phyloP scores from a whole-genome alignment of 352 stramenopile genomes.

The Phytophthora citricola region DNA sequence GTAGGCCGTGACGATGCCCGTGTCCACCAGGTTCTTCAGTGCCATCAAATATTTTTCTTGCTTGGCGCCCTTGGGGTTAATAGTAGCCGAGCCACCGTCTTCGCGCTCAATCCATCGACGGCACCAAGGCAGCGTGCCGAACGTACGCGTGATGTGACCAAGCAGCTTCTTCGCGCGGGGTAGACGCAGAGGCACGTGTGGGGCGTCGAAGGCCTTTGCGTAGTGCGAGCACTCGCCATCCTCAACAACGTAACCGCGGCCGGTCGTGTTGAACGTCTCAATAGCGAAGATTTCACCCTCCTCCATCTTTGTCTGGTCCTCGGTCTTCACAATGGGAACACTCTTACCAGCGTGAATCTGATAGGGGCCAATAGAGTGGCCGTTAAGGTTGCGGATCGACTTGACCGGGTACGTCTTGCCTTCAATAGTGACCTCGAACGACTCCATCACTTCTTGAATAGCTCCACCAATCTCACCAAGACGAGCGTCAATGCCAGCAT shows the following conservation, averaged over 20 bases:
- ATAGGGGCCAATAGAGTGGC: constrained; percentile 98
- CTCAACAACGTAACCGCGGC: constrained; percentile 90
- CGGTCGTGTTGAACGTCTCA: constrained; percentile 95
- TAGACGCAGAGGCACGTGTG: constrained; percentile 93
- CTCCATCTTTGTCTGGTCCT: constrained; percentile 96
- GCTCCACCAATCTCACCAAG: constrained; percentile 46
- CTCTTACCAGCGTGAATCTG: constrained; percentile 97
- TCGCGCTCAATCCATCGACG: constrained; percentile 96
- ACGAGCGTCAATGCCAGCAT: constrained; percentile 95
- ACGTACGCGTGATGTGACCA: constrained; percentile 98
- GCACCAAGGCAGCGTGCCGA: constrained; percentile 99
- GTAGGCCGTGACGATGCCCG: constrained; percentile 95
- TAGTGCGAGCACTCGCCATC: constrained; percentile 98
- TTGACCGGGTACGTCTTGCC: constrained; percentile 96
- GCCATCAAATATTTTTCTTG: constrained; percentile 98
- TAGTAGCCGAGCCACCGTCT: constrained; percentile 94
- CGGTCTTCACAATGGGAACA: constrained; percentile 96
- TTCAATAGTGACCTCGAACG: constrained; percentile 5
- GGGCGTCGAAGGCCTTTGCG: constrained; percentile 96
- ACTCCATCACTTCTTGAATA: constrained; percentile 29
- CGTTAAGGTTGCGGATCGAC: constrained; percentile 97
- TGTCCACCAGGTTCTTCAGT: constrained; percentile 98
- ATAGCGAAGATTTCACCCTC: constrained; percentile 98
- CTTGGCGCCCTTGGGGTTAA: constrained; percentile 94
- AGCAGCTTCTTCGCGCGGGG: constrained; percentile 95